Evolutionary conservation across 2,329 filamentous ascomycete species (phyloP), one percentile per base, ranked within the genome.

Genomic region (Talaromyces rugulosus): DNA sequence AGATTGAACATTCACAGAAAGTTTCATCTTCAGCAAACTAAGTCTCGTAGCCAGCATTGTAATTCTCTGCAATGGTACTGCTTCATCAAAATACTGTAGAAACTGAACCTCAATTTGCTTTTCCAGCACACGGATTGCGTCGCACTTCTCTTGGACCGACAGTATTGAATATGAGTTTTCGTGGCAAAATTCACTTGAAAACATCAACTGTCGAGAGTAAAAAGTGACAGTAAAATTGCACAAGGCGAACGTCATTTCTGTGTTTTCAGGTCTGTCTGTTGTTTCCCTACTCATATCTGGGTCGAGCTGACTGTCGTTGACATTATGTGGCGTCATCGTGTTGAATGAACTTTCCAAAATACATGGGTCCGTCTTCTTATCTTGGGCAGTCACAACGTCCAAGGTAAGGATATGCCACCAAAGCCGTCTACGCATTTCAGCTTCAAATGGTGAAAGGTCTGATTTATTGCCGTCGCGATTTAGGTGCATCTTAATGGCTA

Each of bases 401-500:
- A 74, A 62, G 4, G 69, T 63, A 33, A 70, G 68, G 2, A 87
- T 71, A 62, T 84, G 81, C 82, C 84, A 87, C 85, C 85, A 88
- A 4, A 86, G 72, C 23, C 85, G 76, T 62, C 85, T 77, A 23
- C 85, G 77, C 77, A 85, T 84, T 69, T 88, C 85, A 5, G 83
- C 78, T 61, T 87, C 83, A 66, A 85, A 87, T 0, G 85, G 83
- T 1, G 78, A 73, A 0, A 87, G 75, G 23, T 75, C 53, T 2
- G 72, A 74, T 64, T 85, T 85, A 14, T 75, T 75, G 2, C 84
- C 83, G 64, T 88, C 85, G 53, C 84, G 79, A 67, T 88, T 85
- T 4, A 88, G 76, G 0, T 85, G 85, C n/a, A 88, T 75, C 0
- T 84, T 82, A 63, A 87, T 82, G 0, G 83, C 82, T 66, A 87